Evolutionary conservation across 164 flowering plant genomes (phyloP), one percentile per base, ranked within the genome.

Genomic region (Paratinospora sagittata): DNA sequence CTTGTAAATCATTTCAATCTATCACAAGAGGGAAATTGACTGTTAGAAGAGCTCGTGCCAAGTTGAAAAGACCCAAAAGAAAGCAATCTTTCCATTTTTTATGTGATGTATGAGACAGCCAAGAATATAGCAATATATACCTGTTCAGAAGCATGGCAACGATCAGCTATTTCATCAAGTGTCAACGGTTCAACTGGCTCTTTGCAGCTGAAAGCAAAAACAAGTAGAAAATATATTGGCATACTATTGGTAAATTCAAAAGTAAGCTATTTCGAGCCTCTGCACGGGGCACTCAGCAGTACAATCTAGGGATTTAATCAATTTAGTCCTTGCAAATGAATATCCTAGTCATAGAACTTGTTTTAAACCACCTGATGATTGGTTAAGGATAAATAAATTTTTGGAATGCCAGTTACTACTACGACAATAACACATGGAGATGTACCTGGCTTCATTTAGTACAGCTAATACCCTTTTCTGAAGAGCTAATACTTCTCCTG

Each of bases 1-100:
- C 88, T 94, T 94, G 89, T 92, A 86, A 45, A 94, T 90, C 97
- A 92, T 94, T 81, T 94, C 98, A 69, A 92, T 92, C 98, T 94
- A 89, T 78, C 63, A 69, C 9, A 33, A 41, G 11, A 34, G 36
- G 34, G 64, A 49, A 13, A 75, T 6, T 57, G 49, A 49, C 14
- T 63, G 27, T 74, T 37, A 49, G 62, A 62, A 47, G 12, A 33
- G 43, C 10, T 3, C 19, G 13, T 10, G 47, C 21, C 19, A 16
- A 14, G 58, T 52, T 52, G 58, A 1, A 52, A 8, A 17, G n/a
- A 11, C 19, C 19, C 58, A 52, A 16, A 52, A 52, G n/a, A 8
- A 52, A 10, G 16, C 19, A 14, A 52, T 52, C 58, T 52, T 16
- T 52, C 16, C 58, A 52, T 52, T 39, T 39, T 39, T 39, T 39